Base-by-base conservation (phyloP, 768 basidiomycete species). In the Phylloporus sp. region DNA sequence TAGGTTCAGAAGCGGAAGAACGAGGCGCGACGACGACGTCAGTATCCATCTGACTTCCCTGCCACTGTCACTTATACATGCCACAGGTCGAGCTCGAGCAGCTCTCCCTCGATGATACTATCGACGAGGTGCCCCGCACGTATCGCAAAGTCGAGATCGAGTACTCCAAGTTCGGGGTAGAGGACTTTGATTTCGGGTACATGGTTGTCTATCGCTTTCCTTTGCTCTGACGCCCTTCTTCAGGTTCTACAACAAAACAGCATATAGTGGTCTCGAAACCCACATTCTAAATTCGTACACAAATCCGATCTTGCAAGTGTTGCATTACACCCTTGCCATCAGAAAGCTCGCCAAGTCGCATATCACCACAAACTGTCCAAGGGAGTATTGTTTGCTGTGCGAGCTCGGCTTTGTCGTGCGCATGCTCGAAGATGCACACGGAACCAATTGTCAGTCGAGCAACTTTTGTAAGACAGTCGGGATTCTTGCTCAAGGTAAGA, bases 251-350 rank as follows among this genome's bases (percentile, higher is more conserved):
- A 99, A 99, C 66, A 83, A 82, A 61, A 98, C 96, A 0, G 64
- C 78, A 17, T 91, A 79, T 58, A 94, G 91, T 44, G 96, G 96
- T 6, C 74, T 99, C 37, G 95, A 99, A 64, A 96, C 95, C 1
- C 92, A 98, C 62, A 97, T 99, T 48, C 74, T 91, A 35, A 95
- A 97, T 64, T 99, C 93, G 6, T 99, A 98, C 69, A 95, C 94
- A 14, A 99, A 99, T 61, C 71, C 89, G 2, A 64, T 96, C 24
- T 68, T 95, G 1, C 94, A 99, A 65, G 80, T 86, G n/a, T 79
- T 98, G 69, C 88, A 96, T 63, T 94, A 91, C 66, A 78, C 75
- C 18, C 56, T 68, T 13, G 88, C 94, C 1, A 79, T 99, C 28
- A 77, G 95, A 29, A 73, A 68, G 21, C 69, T 95, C 32, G 92